Conservation (phyloP, 2,329 filamentous ascomycete genomes). For the Alternaria panax region DNA sequence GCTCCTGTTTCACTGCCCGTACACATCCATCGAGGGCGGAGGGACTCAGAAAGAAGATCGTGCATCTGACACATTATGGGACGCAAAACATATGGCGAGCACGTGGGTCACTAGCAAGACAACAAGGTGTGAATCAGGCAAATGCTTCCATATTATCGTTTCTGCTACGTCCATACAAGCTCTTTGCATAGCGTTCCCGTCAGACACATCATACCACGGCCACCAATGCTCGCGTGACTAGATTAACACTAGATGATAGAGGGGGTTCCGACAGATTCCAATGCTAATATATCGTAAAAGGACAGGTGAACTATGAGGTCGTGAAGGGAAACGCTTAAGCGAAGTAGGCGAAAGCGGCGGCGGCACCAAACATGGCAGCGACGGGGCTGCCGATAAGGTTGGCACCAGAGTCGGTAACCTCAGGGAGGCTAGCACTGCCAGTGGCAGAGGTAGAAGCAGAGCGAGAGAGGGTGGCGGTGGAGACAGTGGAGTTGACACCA, state of each 20-base stretch:
- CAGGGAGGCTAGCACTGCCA: constrained; percentile 17
- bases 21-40: neutral
- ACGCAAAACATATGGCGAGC: neutral
- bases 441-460: constrained; percentile 25
- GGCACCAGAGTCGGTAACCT: constrained; percentile 33
- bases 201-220: constrained; percentile 2
- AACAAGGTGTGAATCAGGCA: neutral
- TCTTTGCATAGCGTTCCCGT: constrained; percentile 29
- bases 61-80: neutral
- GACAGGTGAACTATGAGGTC: constrained; percentile 11
- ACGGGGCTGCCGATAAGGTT: constrained; percentile 47
- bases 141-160: constrained; percentile 18
- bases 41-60: neutral
- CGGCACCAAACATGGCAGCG: constrained; percentile 51
- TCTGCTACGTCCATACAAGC: constrained; percentile 33
- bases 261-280: constrained; percentile 23
- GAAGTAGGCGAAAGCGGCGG: constrained; percentile 53
- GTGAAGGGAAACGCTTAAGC: constrained; percentile 35
- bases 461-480: constrained; percentile 33
- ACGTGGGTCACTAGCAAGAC: neutral
- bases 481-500: constrained; percentile 38
- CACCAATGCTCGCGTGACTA: constrained; percentile 16
- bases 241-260: constrained; percentile 22
- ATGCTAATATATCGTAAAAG: constrained; percentile 27
- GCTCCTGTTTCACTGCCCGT: neutral